Evolutionary conservation across 495 filamentous ascomycete genomes (phyloP).

Genomic region (Glutinoglossum americanum): DNA sequence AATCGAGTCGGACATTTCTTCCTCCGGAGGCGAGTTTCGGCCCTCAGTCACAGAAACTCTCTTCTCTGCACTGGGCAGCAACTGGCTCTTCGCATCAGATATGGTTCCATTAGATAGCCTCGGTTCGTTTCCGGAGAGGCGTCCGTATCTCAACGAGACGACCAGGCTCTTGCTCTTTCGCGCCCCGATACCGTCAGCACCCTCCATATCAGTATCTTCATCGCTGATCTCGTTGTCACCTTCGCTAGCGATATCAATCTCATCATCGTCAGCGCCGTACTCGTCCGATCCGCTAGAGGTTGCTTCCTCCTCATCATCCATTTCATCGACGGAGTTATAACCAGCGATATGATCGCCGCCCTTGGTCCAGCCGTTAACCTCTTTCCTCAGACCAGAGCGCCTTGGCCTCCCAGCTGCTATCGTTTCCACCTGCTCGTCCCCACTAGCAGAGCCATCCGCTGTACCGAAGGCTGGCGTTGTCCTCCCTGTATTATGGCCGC

Average conservation of each 20-base stretch:
- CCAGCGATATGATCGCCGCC: slow-evolving; percentile 20
- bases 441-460: not conserved
- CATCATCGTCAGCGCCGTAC: slow-evolving; percentile 30
- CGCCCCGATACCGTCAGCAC: slow-evolving; percentile 8
- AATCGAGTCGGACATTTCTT: not conserved
- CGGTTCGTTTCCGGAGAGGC: not conserved
- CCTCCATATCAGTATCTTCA: slow-evolving; percentile 14
- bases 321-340: slow-evolving; percentile 35
- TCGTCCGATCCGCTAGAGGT: slow-evolving; percentile 34
- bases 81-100: not conserved
- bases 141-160: slow-evolving; percentile 34
- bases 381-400: slow-evolving; percentile 7
- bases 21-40: not conserved
- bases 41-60: not conserved
- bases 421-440: not conserved
- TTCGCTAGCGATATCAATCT: slow-evolving; percentile 31
- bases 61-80: too few species aligned
- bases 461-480: slow-evolving; percentile 8
- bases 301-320: slow-evolving; percentile 43
- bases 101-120: not conserved
- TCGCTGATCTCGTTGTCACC: slow-evolving; percentile 22
- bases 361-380: slow-evolving; percentile 20
- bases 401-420: slow-evolving; percentile 11
- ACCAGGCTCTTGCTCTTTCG: slow-evolving; percentile 28
- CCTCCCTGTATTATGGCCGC: slow-evolving; percentile 22